phyloP scores from a whole-genome alignment of 441 rosid species.

The Pelargonium myrrhifolium region DNA sequence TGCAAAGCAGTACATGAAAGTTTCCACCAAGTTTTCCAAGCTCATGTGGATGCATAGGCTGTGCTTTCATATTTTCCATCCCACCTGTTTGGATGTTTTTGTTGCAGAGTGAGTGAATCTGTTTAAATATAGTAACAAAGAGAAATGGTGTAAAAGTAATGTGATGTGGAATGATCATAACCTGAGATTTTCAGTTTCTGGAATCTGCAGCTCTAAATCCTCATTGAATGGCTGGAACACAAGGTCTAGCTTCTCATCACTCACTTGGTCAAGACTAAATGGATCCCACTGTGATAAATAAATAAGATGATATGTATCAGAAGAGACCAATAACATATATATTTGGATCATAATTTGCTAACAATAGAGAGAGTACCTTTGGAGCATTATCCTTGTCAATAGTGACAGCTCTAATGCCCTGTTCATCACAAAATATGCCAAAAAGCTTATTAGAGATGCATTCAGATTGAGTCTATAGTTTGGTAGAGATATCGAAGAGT shows the following conservation, averaged over 20 bases:
- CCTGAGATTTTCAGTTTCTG: slow-evolving; percentile 61
- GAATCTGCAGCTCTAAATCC: slow-evolving; percentile 63
- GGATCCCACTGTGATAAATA: slow-evolving; percentile 63
- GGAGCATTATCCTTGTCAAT: slow-evolving; percentile 90
- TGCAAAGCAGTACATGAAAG: too few relatives aligned
- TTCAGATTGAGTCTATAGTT: not conserved
- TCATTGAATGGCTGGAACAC: slow-evolving; percentile 52
- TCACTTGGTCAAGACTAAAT: slow-evolving; percentile 44
- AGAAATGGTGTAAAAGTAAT: not conserved
- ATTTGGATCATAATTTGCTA: not conserved
- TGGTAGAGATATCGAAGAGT: too few relatives aligned
- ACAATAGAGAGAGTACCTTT: slow-evolving; percentile 39
- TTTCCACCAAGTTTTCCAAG: not conserved
- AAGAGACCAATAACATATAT: too few relatives aligned
- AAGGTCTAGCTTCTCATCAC: slow-evolving; percentile 43
- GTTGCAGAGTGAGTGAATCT: not conserved
- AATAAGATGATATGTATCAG: not conserved
- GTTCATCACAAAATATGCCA: slow-evolving; percentile 9
- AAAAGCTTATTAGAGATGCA: slow-evolving; percentile 4
- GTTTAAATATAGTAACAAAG: not conserved
- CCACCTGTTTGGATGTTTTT: slow-evolving; percentile 50
- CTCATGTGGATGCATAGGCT: slow-evolving; percentile 28
- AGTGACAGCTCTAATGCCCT: slow-evolving; percentile 87
- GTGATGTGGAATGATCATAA: slow-evolving; percentile 11
- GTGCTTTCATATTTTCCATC: slow-evolving; percentile 63